Evolutionary conservation across 176 grass and related monocot species (phyloP), one percentile per base, ranked within the genome.

Genomic region (Cocos nucifera): DNA sequence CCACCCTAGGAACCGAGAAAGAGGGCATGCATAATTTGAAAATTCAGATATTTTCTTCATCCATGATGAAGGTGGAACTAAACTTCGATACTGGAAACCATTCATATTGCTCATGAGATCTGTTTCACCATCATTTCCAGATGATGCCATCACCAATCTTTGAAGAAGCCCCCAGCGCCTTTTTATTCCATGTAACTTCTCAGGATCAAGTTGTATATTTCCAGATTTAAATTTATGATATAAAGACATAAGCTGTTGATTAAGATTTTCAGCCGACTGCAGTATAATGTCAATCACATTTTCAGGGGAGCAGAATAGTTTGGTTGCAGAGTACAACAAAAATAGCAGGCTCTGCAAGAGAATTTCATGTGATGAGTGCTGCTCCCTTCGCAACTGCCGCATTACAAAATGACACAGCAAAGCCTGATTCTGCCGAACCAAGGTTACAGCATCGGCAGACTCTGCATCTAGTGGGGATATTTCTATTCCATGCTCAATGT

Each of bases 371-470:
- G 78, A 69, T 19, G 56, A 78, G 49, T 82, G 77, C 9, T 77
- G 73, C 68, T 86, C 79, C 64, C 80, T 85, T 83, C 60, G 65
- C 61, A 96, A 87, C 64, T 87, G 86, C 58, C 74, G 82, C 50
- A 80, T 57, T 62, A 96, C 76, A 53, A 96, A 96, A n/a, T 67
- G 71, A 62, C 75, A 87, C 57, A 96, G 75, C 75, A 85, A 77
- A 78, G 68, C 68, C 49, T 96, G 92, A 62, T 90, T 90, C 78
- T 85, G 84, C 76, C 92, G 79, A n/a, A 96, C 86, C 69, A 96
- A 81, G 74, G 92, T 96, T 75, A 96, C 69, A 61, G 87, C 86
- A 75, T 96, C 92, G 72, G 62, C 75, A 19, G 72, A 79, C 19
- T 85, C 57, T 58, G 66, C 67, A 57, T 83, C 86, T 28, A 65